These are phyloP conservation scores for Colletotrichum shisoi DNA, from an alignment of 2,329 filamentous ascomycete species.

Conservation along the genomic window DNA sequence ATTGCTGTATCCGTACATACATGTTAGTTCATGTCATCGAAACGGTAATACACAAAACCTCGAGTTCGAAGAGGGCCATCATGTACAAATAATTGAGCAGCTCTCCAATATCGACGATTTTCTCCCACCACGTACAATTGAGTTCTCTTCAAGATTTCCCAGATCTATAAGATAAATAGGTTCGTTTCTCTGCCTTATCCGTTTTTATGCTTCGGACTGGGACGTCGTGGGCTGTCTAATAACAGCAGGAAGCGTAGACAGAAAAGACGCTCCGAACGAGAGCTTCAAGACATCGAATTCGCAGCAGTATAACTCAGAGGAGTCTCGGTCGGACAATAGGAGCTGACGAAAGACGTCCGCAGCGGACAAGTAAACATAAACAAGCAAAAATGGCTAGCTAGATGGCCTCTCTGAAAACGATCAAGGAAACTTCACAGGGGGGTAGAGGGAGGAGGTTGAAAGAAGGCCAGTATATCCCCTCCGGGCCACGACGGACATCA, in stretches of 20 bases:
- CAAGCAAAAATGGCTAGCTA: background rate
- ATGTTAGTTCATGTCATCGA: background rate
- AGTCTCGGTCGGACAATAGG: slow-evolving; percentile 5
- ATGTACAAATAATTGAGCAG: background rate
- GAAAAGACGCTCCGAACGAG: slow-evolving; percentile 15
- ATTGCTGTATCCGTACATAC: background rate
- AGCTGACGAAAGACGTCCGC: background rate
- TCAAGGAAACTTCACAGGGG: background rate
- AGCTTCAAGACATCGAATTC: slow-evolving; percentile 37
- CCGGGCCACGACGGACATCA: background rate
- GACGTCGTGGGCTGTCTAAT: slow-evolving; percentile 40
- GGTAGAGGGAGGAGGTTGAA: background rate
- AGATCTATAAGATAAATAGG: background rate
- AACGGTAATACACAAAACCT: too few species aligned
- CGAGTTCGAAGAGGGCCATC: background rate
- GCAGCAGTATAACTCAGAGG: background rate
- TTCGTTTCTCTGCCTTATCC: slow-evolving; percentile 4
- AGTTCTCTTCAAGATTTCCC: background rate
- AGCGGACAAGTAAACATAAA: background rate
- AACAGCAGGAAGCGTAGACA: slow-evolving; percentile 39
- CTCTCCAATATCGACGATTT: background rate
- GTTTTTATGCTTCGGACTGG: slow-evolving; percentile 35
- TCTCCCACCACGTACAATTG: background rate
- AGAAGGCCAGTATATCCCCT: background rate
- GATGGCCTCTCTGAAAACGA: background rate